Percentiles rank a stretch among this genome's conserved stretches.
phyloP scores from a whole-genome alignment of 75 land plant genomes.

The Chamaecyparis obtusa region DNA sequence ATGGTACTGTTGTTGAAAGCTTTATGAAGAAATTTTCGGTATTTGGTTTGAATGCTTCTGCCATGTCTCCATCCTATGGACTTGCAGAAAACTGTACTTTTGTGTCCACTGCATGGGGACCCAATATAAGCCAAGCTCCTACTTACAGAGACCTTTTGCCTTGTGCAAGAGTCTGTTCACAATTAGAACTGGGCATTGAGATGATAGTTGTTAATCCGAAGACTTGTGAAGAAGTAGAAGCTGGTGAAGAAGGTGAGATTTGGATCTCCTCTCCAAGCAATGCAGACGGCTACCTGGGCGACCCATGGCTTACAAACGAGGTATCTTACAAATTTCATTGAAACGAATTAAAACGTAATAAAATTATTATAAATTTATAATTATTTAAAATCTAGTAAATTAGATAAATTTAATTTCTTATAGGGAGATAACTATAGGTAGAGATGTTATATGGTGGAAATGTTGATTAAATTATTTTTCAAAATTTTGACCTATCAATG shows the following conservation, averaged over 20 bases:
- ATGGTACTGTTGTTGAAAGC: conserved; percentile 19
- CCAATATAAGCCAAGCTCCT: conserved; percentile 11
- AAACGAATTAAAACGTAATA: no score
- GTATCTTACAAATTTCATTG: neutral
- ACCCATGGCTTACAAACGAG: conserved; percentile 33
- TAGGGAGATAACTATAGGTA: no score
- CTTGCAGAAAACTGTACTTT: conserved; percentile 64
- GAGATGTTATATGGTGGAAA: no score
- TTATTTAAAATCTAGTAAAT: no score
- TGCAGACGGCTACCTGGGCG: conserved; percentile 40
- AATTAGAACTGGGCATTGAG: conserved; percentile 20
- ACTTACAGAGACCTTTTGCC: conserved; percentile 41
- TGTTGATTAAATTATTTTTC: no score
- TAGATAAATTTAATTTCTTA: no score
- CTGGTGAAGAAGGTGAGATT: conserved; percentile 57
- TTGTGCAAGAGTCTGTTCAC: conserved; percentile 32
- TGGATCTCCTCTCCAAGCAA: conserved; percentile 63
- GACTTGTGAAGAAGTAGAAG: conserved; percentile 42
- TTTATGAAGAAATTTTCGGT: conserved; percentile 30
- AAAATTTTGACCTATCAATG: no score
- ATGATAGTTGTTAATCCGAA: conserved; percentile 39
- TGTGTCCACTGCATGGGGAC: conserved; percentile 54
- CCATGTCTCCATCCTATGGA: conserved; percentile 59
- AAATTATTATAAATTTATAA: no score
- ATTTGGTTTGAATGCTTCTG: conserved; percentile 28